phyloP scores from a whole-genome alignment of 192 early-diverging fungal species.

The Coemansia sp. region DNA sequence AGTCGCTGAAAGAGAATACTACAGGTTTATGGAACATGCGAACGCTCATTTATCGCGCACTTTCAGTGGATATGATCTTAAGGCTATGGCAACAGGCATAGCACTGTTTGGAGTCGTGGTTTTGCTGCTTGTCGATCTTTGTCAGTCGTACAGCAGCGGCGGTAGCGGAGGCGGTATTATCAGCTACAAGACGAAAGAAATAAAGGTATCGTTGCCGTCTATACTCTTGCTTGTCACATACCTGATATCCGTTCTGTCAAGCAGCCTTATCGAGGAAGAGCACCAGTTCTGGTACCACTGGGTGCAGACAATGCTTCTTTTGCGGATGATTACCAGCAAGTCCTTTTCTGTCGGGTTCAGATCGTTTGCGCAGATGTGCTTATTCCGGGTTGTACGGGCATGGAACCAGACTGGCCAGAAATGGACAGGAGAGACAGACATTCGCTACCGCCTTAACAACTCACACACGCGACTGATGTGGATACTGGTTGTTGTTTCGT shows the following conservation, averaged over 20 bases:
- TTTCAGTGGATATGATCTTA: conserved; percentile 48
- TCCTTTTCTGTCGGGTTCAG: conserved; percentile 2
- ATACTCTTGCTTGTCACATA: conserved; percentile 51
- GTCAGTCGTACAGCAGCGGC: conserved; percentile 11
- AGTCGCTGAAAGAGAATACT: conserved; percentile 28
- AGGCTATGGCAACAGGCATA: conserved; percentile 42
- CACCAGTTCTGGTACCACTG: conserved; percentile 75
- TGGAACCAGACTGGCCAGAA: conserved; percentile 55
- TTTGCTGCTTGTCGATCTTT: conserved; percentile 16
- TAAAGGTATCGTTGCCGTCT: conserved; percentile 21
- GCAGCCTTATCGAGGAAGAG: conserved; percentile 76
- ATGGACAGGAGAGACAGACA: conserved; percentile 38
- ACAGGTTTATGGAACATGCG: conserved; percentile 33
- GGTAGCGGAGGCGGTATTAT: conserved; percentile 8
- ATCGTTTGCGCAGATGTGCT: conserved; percentile 31
- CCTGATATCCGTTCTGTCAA: conserved; percentile 59
- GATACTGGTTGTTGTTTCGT: conserved; percentile 17
- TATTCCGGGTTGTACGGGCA: conserved; percentile 40
- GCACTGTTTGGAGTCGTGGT: conserved; percentile 20
- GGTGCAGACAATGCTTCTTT: conserved; percentile 61
- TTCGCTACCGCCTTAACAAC: conserved; percentile 31
- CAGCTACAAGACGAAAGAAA: conserved; percentile 5
- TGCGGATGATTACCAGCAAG: conserved; percentile 28
- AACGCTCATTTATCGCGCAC: conserved; percentile 41
- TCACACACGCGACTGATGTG: conserved; percentile 27